Percentiles rank a stretch among this genome's conserved stretches.
These are phyloP conservation scores for Tuber indicum DNA, from an alignment of 495 filamentous ascomycete species.

Conservation along the genomic window DNA sequence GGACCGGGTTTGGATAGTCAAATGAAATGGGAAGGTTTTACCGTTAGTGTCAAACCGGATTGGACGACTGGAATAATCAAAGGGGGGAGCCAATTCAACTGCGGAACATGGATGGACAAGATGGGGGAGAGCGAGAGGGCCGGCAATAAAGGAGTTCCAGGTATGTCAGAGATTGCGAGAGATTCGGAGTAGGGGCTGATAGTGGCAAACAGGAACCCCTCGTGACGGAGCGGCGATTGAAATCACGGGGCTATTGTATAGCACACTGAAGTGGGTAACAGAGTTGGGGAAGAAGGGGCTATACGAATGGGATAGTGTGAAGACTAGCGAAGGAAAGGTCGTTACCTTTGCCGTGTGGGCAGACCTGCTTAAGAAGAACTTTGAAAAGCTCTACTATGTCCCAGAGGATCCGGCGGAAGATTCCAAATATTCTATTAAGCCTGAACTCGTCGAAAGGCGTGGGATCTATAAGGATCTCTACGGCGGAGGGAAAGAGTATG, in stretches of 20 bases:
- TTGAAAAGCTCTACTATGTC: constrained; percentile 85
- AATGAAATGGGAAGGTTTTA: constrained; percentile 88
- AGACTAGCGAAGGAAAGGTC: constrained; percentile 52
- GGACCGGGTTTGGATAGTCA: constrained; percentile 79
- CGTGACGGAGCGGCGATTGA: constrained; percentile 93
- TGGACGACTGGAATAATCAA: constrained; percentile 91
- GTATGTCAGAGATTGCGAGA: constrained; percentile 10
- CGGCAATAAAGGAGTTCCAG: constrained; percentile 82
- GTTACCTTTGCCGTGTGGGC: constrained; percentile 80
- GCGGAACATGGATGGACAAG: constrained; percentile 99
- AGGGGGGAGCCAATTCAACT: constrained; percentile 88
- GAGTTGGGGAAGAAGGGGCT: constrained; percentile 57
- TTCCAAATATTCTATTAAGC: constrained; percentile 68
- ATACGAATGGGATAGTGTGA: constrained; percentile 67
- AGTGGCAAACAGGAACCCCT: constrained; percentile 60
- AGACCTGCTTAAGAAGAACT: constrained; percentile 68
- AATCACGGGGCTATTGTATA: constrained; percentile 88
- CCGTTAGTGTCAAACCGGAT: constrained; percentile 81
- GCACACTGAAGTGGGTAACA: constrained; percentile 72
- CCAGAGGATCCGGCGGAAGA: constrained; percentile 65
- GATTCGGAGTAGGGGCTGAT: not conserved
- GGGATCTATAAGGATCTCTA: constrained; percentile 98
- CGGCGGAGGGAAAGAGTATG: constrained; percentile 75
- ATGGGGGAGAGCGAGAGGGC: constrained; percentile 97
- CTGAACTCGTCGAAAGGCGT: constrained; percentile 70